Percentiles rank a stretch among this genome's conserved stretches.
Evolutionary conservation across 306 rosid species (phyloP).

Genomic region (Rosa persica): DNA sequence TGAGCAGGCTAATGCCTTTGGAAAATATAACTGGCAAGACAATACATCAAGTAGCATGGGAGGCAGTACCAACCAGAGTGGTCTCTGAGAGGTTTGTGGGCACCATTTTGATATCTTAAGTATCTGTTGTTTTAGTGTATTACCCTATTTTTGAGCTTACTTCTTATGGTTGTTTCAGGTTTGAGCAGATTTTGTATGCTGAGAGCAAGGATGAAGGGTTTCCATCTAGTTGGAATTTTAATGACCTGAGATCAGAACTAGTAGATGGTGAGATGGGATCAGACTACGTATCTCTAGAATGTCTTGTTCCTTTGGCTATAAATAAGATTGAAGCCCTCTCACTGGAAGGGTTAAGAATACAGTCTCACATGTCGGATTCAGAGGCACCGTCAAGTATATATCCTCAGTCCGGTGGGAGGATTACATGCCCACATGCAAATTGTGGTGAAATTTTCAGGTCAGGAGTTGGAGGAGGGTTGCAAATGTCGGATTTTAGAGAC

Average conservation of each 20-base stretch:
- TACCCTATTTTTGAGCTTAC: constrained; percentile 10
- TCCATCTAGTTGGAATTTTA: constrained; percentile 16
- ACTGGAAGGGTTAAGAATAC: constrained; percentile 76
- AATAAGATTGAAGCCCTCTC: constrained; percentile 52
- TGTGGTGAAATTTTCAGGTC: constrained; percentile 15
- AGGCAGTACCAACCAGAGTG: constrained; percentile 23
- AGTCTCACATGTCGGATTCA: constrained; percentile 47
- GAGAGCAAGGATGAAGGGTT: constrained; percentile 35
- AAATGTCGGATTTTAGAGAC: constrained; percentile 21
- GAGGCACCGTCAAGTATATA: constrained; percentile 49
- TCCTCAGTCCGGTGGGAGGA: constrained; percentile 23
- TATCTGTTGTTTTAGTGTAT: not conserved
- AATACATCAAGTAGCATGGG: constrained; percentile 36
- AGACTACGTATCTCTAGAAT: constrained; percentile 41
- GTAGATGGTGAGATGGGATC: constrained; percentile 26
- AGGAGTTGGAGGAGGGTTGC: constrained; percentile 33
- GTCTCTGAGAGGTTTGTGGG: constrained; percentile 49
- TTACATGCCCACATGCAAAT: constrained; percentile 19
- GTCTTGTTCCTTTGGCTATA: constrained; percentile 47
- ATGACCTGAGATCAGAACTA: constrained; percentile 19
- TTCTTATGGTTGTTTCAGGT: constrained; percentile 45
- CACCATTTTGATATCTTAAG: constrained; percentile 13
- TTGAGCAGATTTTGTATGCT: constrained; percentile 23
- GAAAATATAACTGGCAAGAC: constrained; percentile 72
- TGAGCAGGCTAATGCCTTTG: constrained; percentile 50